phyloP scores from a whole-genome alignment of 2,329 filamentous ascomycete species.

The Diaporthe longicolla region DNA sequence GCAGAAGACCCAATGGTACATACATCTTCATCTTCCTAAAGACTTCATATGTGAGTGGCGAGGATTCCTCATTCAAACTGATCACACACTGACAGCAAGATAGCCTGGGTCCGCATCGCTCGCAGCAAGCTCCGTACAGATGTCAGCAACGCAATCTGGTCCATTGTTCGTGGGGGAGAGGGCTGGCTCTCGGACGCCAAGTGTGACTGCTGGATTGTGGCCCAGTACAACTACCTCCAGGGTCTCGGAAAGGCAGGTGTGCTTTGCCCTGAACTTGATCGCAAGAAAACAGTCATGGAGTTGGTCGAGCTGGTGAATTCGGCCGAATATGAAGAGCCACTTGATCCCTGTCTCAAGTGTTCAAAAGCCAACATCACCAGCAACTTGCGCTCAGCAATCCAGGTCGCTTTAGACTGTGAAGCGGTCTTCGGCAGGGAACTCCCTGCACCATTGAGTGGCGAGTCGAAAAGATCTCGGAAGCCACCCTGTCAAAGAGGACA shows the following conservation, averaged over 20 bases:
- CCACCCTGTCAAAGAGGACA: too few species aligned
- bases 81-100: neutral
- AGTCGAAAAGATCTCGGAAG: neutral
- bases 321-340: constrained; percentile 12
- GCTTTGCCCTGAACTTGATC: constrained; percentile 17
- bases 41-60: neutral
- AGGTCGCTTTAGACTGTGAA: neutral
- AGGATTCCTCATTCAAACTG: too few species aligned
- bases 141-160: neutral
- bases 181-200: constrained; percentile 6
- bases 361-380: neutral
- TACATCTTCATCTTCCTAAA: neutral
- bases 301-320: neutral
- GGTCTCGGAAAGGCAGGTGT: neutral
- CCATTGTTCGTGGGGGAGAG: neutral
- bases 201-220: constrained; percentile 12
- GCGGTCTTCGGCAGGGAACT: neutral
- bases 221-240: constrained; percentile 22
- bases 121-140: neutral
- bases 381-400: neutral
- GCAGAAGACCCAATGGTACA: neutral
- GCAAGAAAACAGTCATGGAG: neutral
- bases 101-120: neutral
- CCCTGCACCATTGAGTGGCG: neutral
- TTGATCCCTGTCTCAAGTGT: neutral